phyloP scores from a whole-genome alignment of 179 eudicot genomes.

The Patellifolia procumbens region DNA sequence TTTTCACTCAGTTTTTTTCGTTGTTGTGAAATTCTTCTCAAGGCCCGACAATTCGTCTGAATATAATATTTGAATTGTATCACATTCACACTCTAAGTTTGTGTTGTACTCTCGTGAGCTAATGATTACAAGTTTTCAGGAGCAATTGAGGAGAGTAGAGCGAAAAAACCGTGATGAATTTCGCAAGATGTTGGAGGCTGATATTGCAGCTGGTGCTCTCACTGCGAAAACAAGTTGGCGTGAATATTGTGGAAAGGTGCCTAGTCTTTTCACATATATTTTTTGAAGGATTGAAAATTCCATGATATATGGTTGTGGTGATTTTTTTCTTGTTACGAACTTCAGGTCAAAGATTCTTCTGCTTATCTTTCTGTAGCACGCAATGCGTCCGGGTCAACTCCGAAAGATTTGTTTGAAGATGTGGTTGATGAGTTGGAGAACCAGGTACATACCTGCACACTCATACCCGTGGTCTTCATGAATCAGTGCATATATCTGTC shows the following conservation, averaged over 20 bases:
- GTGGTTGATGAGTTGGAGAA: slow-evolving; percentile 77
- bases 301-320: neutral
- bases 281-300: neutral
- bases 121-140: slow-evolving; percentile 39
- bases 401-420: slow-evolving; percentile 93
- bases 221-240: slow-evolving; percentile 90
- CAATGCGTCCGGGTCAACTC: slow-evolving; percentile 89
- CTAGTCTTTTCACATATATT: neutral
- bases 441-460: slow-evolving; percentile 50
- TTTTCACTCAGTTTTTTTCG: neutral
- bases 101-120: neutral
- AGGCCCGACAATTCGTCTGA: neutral
- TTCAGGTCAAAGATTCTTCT: slow-evolving; percentile 76
- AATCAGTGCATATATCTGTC: neutral
- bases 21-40: slow-evolving; percentile 18
- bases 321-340: slow-evolving; percentile 1
- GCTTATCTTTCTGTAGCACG: slow-evolving; percentile 82
- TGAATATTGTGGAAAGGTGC: slow-evolving; percentile 80
- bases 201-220: slow-evolving; percentile 62
- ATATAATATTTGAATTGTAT: slow-evolving; percentile 7
- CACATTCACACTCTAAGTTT: neutral
- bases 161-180: slow-evolving; percentile 91
- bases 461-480: neutral
- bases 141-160: slow-evolving; percentile 74
- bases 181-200: slow-evolving; percentile 84